These are phyloP conservation scores for Pythium angustatum DNA, from an alignment of 352 stramenopile species.

Conservation along the genomic window DNA sequence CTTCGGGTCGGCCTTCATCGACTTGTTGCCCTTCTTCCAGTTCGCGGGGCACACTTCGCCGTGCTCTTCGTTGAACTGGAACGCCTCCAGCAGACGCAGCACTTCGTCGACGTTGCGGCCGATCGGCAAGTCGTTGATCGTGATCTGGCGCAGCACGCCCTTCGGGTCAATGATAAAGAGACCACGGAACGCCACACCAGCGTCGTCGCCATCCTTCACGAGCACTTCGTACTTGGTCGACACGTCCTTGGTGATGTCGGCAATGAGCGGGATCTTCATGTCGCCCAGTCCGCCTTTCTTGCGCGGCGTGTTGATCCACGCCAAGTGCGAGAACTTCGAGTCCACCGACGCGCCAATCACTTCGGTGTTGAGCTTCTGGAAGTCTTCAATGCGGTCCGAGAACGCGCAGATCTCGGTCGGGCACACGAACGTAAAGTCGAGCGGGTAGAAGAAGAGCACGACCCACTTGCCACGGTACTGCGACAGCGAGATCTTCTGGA, in stretches of 20 bases:
- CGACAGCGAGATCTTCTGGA: slow-evolving; percentile 78
- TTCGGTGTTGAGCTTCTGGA: slow-evolving; percentile 74
- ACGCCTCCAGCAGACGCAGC: slow-evolving; percentile 89
- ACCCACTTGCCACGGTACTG: slow-evolving; percentile 91
- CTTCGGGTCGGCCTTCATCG: slow-evolving; percentile 84
- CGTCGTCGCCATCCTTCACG: slow-evolving; percentile 60
- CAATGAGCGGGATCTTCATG: slow-evolving; percentile 91
- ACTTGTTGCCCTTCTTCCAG: slow-evolving; percentile 89
- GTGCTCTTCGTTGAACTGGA: slow-evolving; percentile 92
- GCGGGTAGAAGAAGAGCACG: slow-evolving; percentile 92
- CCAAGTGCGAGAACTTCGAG: slow-evolving; percentile 88
- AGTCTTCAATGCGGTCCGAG: slow-evolving; percentile 78
- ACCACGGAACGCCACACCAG: slow-evolving; percentile 80
- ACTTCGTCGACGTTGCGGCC: slow-evolving; percentile 91
- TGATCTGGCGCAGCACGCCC: slow-evolving; percentile 81
- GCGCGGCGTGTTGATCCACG: slow-evolving; percentile 88
- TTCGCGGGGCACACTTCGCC: slow-evolving; percentile 90
- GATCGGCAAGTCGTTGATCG: slow-evolving; percentile 88
- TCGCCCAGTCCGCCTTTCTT: slow-evolving; percentile 88
- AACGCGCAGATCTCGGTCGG: slow-evolving; percentile 92
- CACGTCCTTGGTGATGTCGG: slow-evolving; percentile 89
- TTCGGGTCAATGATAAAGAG: slow-evolving; percentile 92
- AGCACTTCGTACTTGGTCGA: slow-evolving; percentile 85
- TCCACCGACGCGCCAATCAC: slow-evolving; percentile 82
- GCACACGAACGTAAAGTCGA: slow-evolving; percentile 93